These are phyloP conservation scores for Dichomitus squalens DNA, from an alignment of 1,284 basidiomycete genomes.

Conservation along the genomic window DNA sequence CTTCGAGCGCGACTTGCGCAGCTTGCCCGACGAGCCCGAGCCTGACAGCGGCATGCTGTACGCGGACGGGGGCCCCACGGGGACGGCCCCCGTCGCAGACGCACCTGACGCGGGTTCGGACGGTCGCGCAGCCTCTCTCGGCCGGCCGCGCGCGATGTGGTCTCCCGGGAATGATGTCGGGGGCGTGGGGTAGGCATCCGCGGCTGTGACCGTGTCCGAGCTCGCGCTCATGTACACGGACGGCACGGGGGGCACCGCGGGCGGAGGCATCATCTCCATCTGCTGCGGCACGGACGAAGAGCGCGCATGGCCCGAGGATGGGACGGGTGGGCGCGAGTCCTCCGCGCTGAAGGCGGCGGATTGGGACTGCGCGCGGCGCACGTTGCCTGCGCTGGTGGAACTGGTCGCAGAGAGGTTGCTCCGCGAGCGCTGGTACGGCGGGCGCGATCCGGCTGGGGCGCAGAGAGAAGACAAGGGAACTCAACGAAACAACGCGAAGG, in stretches of 20 bases:
- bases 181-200: not conserved
- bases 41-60: not conserved
- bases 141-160: not conserved
- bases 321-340: constrained; percentile 11
- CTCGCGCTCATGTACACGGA: not conserved
- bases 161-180: not conserved
- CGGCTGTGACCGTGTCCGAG: no score
- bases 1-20: not conserved
- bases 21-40: not conserved
- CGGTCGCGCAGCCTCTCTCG: not conserved
- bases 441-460: constrained; percentile 1
- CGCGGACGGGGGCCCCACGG: not conserved
- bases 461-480: not conserved
- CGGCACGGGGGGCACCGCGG: not conserved
- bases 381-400: constrained; percentile 9
- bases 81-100: not conserved
- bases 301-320: not conserved
- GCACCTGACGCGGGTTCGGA: not conserved
- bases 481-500: not conserved
- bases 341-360: constrained; percentile 11
- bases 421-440: constrained; percentile 8
- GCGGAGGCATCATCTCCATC: not conserved
- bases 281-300: not conserved
- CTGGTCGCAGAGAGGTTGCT: constrained; percentile 13
- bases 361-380: constrained; percentile 20